Conservation (phyloP, 768 basidiomycete genomes). For the Kwoniella europaea region DNA sequence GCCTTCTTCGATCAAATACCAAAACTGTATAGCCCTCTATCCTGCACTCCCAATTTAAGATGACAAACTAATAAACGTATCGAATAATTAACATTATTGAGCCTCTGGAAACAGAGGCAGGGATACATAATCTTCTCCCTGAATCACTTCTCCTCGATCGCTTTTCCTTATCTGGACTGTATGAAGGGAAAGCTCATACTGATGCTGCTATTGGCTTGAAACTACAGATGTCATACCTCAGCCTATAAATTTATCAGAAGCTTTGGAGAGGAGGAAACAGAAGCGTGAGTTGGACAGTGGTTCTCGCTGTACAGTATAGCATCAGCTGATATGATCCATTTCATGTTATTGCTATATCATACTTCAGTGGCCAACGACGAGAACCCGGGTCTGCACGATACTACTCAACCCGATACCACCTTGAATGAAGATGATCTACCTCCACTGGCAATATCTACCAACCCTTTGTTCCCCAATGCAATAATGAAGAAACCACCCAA, state of each 20-base stretch:
- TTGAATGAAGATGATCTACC: conserved; percentile 38
- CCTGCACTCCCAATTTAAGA: conserved; percentile 1
- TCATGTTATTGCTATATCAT: background rate
- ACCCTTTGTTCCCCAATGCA: conserved; percentile 51
- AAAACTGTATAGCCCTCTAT: background rate
- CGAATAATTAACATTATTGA: conserved; percentile 34
- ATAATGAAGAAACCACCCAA: conserved; percentile 48
- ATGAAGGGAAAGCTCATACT: background rate
- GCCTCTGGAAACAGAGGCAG: conserved; percentile 18
- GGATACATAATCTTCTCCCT: conserved; percentile 58
- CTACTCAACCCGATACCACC: background rate
- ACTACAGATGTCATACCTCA: conserved; percentile 50
- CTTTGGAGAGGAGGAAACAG: conserved; percentile 40
- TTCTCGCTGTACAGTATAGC: background rate
- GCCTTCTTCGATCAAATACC: conserved; percentile 1
- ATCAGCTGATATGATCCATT: too few relatives aligned
- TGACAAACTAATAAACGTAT: conserved; percentile 29
- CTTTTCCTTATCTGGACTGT: background rate
- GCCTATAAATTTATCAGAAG: conserved; percentile 53
- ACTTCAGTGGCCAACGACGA: conserved; percentile 36
- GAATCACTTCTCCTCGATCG: conserved; percentile 27
- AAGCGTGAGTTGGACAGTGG: conserved; percentile 31
- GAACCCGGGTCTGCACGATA: conserved; percentile 33
- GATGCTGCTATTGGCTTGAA: background rate
- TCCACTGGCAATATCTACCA: conserved; percentile 43